Evolutionary conservation across 495 filamentous ascomycete genomes (phyloP).

Genomic region (Choiromyces venosus): DNA sequence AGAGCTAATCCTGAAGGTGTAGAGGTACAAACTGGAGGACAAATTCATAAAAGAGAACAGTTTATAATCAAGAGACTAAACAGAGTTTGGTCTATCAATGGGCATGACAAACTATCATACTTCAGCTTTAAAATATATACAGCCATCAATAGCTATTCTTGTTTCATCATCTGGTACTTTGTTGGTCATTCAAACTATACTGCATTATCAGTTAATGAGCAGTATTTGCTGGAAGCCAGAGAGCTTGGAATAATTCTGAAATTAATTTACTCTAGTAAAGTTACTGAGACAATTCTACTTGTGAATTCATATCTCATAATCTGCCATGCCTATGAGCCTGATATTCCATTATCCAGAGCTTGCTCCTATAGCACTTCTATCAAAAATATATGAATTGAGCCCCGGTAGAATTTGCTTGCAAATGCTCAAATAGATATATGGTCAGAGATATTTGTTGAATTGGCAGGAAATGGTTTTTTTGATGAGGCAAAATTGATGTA

Average conservation of each 20-base stretch:
- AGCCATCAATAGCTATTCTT: constrained; percentile 19
- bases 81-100: constrained; percentile 13
- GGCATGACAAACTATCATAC: constrained; percentile 10
- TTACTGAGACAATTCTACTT: no score
- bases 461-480: no score
- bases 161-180: constrained; percentile 15
- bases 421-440: no score
- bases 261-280: constrained; percentile 5
- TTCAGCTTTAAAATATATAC: constrained; percentile 26
- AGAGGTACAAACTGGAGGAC: not conserved
- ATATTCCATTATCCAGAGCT: not conserved
- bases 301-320: constrained; percentile 1
- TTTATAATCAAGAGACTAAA: constrained; percentile 9
- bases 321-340: not conserved
- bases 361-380: not conserved
- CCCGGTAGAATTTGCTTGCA: no score
- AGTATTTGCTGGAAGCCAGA: constrained; percentile 5
- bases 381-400: constrained; percentile 6
- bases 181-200: constrained; percentile 2
- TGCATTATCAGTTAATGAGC: constrained; percentile 7
- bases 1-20: not conserved
- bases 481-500: no score
- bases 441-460: no score
- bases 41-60: not conserved
- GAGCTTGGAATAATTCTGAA: not conserved